Conservation (phyloP, 345 rosid species). For the Acer saccharum region DNA sequence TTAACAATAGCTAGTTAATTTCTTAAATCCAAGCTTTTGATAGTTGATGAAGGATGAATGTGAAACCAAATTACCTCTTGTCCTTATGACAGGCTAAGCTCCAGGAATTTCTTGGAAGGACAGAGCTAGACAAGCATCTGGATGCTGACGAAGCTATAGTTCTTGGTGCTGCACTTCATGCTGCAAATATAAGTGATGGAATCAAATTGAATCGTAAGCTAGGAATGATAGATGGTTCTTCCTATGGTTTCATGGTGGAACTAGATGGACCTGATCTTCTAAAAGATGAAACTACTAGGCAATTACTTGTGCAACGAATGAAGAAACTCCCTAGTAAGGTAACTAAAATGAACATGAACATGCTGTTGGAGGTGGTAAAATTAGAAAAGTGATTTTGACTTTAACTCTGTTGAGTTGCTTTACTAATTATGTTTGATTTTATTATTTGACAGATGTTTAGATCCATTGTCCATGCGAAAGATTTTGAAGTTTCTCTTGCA, state of each 20-base stretch:
- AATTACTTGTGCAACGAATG: slow-evolving; percentile 85
- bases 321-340: slow-evolving; percentile 98
- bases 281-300: slow-evolving; percentile 73
- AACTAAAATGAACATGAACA: slow-evolving; percentile 18
- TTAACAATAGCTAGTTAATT: slow-evolving; percentile 1
- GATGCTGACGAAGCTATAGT: slow-evolving; percentile 99
- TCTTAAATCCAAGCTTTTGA: slow-evolving; percentile 1
- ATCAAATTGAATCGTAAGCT: slow-evolving; percentile 93
- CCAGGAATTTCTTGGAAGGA: slow-evolving; percentile 92
- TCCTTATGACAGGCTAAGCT: slow-evolving; percentile 66
- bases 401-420: slow-evolving; percentile 20
- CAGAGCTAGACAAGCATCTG: slow-evolving; percentile 89
- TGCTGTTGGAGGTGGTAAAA: slow-evolving; percentile 11
- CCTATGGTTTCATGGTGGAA: slow-evolving; percentile 75
- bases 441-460: slow-evolving; percentile 74
- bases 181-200: slow-evolving; percentile 99
- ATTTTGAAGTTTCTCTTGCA: slow-evolving; percentile 86
- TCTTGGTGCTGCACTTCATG: slow-evolving; percentile 90
- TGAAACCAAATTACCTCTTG: neutral
- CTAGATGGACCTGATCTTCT: slow-evolving; percentile 72
- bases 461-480: slow-evolving; percentile 73
- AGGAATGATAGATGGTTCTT: slow-evolving; percentile 93
- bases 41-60: slow-evolving; percentile 9
- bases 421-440: slow-evolving; percentile 24
- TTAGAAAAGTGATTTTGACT: neutral